Percentiles rank a stretch among this genome's conserved stretches.
phyloP scores from a whole-genome alignment of 1,284 basidiomycete genomes.

The Melampsora americana region DNA sequence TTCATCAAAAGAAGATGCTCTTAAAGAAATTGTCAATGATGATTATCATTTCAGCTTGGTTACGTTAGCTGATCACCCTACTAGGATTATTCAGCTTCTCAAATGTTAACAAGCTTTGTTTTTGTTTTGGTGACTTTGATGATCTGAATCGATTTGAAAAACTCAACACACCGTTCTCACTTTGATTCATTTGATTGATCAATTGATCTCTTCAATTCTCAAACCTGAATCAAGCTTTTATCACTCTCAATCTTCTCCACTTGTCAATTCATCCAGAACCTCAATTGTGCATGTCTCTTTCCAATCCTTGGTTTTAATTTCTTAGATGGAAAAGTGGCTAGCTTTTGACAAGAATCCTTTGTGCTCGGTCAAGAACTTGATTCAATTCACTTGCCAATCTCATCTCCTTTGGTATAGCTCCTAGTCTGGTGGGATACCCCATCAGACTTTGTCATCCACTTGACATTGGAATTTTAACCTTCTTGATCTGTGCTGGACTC shows the following conservation, averaged over 20 bases:
- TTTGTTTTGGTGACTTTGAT: constrained; percentile 17
- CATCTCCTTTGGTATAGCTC: constrained; percentile 95
- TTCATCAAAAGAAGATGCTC: constrained; percentile 45
- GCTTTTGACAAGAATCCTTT: constrained; percentile 90
- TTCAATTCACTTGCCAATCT: constrained; percentile 91
- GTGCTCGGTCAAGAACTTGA: constrained; percentile 99
- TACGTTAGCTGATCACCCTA: constrained; percentile 62
- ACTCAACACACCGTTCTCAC: constrained; percentile 17
- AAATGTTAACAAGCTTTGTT: constrained; percentile 10
- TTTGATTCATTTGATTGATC: constrained; percentile 35
- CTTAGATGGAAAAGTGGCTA: constrained; percentile 92
- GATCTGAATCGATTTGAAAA: no score
- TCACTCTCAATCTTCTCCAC: constrained; percentile 92
- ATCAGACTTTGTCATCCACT: constrained; percentile 84
- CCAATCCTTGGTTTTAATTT: constrained; percentile 97
- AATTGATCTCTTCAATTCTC: neutral
- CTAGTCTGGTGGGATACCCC: constrained; percentile 83
- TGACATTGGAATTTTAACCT: constrained; percentile 79
- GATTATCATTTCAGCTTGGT: constrained; percentile 93
- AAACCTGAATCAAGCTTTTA: constrained; percentile 35
- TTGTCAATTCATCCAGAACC: constrained; percentile 76
- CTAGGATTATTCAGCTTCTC: no score
- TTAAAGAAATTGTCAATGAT: constrained; percentile 80
- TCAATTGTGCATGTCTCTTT: constrained; percentile 80
- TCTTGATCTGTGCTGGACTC: constrained; percentile 92